Evolutionary conservation across 495 filamentous ascomycete genomes (phyloP), one percentile per base, ranked within the genome.

Genomic region (Neurospora sp.): DNA sequence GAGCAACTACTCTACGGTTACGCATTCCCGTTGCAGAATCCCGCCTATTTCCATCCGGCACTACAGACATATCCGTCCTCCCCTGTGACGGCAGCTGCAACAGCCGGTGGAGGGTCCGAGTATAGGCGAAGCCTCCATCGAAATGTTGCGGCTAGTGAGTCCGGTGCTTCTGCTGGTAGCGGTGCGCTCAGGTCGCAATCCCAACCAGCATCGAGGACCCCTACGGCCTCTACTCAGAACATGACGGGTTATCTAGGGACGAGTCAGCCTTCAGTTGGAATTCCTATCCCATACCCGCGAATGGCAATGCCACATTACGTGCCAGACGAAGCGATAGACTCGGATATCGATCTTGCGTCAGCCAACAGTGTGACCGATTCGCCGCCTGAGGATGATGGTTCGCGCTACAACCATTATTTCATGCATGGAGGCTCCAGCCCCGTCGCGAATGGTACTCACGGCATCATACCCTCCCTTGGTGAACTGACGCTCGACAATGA

Each of bases 161-260:
- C 83, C n/a, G 81, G 78, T 17, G 70, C 78, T 70, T 75, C 77
- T 38, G 71, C 77, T 71, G 80, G 81, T 68, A 83, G 80, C 48
- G 85, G 84, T 71, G 74, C 84, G 31, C 77, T 87, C 73, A 83
- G 87, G 72, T 89, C 87, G 69, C 87, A 89, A 76, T 89, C 87
- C 39, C 87, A 88, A 75, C 87, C 87, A 70, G 86, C 87, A 7
- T 82, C 83, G 44, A 82, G 87, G 45, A 83, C 82, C 8, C 74
- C 81, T 3, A 78, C 79, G 75, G 70, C 74, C 37, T 40, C 72
- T 16, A 65, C 77, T 14, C 75, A 73, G 22, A 37, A 72, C 5
- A 70, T 73, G 48, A 35, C 71, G 45, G 75, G 70, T 14, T 83
- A 74, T 70, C 74, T 53, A 38, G 75, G 61, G 12, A 71, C 73